Conservation (phyloP, 2,329 filamentous ascomycete species). For the Scedosporium minutisporum region DNA sequence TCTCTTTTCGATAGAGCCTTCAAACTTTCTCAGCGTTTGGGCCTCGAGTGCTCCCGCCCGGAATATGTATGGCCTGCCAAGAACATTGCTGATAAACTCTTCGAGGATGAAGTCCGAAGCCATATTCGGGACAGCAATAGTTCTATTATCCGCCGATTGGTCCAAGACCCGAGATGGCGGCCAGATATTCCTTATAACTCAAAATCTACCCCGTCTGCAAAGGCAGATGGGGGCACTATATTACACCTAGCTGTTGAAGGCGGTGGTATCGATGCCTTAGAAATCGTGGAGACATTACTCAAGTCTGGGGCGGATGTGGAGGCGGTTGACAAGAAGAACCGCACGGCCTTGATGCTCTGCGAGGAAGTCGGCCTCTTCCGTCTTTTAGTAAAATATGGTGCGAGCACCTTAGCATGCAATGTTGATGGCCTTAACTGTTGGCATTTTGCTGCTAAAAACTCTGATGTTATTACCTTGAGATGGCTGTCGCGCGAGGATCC, state of each 20-base stretch:
- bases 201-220: background rate
- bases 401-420: background rate
- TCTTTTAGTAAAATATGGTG: background rate
- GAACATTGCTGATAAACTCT: background rate
- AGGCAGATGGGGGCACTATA: background rate
- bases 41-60: background rate
- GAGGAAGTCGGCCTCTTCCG: background rate
- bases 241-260: constrained; percentile 1
- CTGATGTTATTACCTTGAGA: constrained; percentile 18
- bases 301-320: background rate
- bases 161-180: constrained; percentile 2
- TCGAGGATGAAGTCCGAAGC: background rate
- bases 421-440: constrained; percentile 24
- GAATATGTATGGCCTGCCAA: background rate
- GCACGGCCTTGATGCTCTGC: constrained; percentile 4
- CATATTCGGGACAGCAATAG: background rate
- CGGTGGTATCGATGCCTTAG: background rate
- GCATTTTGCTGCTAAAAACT: constrained; percentile 25
- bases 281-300: background rate
- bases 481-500: constrained; percentile 22
- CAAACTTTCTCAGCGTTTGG: background rate
- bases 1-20: background rate
- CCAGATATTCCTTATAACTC: background rate
- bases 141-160: background rate
- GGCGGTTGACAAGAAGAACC: background rate